Conservation (phyloP, 2,329 filamentous ascomycete species). For the Paraphaeosphaeria sporulosa region DNA sequence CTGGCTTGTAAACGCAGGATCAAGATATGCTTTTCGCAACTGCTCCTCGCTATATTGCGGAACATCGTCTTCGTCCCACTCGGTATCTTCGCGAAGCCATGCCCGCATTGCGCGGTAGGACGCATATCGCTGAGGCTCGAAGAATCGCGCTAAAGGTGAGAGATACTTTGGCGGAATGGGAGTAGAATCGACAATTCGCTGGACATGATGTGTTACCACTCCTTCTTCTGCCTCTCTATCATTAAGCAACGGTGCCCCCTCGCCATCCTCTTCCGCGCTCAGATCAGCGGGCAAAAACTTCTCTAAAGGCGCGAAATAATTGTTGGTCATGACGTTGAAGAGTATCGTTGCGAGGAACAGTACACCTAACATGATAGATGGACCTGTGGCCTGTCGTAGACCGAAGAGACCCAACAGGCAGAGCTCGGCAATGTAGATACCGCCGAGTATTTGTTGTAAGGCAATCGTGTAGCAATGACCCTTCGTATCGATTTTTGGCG, state of each 20-base stretch:
- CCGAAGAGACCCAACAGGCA: conserved; percentile 86
- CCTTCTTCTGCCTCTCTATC: conserved; percentile 43
- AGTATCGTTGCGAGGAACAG: conserved; percentile 42
- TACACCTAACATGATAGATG: conserved; percentile 38
- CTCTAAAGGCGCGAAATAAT: conserved; percentile 45
- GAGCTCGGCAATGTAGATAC: conserved; percentile 81
- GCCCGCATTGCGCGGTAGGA: conserved; percentile 43
- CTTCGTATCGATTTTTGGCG: conserved; percentile 83
- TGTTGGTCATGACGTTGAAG: conserved; percentile 45
- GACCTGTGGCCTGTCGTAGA: conserved; percentile 42
- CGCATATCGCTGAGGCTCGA: conserved; percentile 46
- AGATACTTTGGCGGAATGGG: conserved; percentile 34
- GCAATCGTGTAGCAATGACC: conserved; percentile 88
- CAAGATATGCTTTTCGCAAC: conserved; percentile 43
- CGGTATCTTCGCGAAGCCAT: conserved; percentile 40
- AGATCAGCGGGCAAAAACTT: conserved; percentile 45
- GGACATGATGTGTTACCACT: conserved; percentile 30
- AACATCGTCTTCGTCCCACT: conserved; percentile 40
- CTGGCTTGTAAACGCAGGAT: conserved; percentile 44
- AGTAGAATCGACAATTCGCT: conserved; percentile 35
- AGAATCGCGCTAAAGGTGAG: conserved; percentile 42
- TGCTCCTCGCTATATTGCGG: conserved; percentile 44
- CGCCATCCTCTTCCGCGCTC: conserved; percentile 35
- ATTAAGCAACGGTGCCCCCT: conserved; percentile 39
- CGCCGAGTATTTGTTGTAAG: conserved; percentile 83